phyloP scores from a whole-genome alignment of 768 basidiomycete species.

The Auricularia auricula-judae region DNA sequence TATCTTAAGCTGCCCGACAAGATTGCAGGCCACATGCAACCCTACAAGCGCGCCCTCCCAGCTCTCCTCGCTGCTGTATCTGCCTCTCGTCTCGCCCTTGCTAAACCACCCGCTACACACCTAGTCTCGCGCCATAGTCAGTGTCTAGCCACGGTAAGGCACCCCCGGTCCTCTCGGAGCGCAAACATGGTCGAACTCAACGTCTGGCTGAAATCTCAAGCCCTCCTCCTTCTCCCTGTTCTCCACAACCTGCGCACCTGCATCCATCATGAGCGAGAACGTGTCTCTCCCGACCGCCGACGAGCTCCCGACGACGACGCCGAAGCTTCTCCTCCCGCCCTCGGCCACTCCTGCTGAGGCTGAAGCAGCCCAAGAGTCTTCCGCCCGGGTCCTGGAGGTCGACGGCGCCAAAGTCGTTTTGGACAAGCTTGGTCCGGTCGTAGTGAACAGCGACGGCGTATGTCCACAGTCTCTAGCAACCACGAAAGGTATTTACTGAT shows the following conservation, averaged over 20 bases:
- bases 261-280: not conserved
- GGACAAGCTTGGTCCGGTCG: not conserved
- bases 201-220: not conserved
- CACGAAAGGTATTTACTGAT: not conserved
- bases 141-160: not conserved
- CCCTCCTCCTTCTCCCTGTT: not conserved
- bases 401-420: not conserved
- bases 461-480: not conserved
- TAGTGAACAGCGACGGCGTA: not conserved
- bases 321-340: not conserved
- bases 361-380: not conserved
- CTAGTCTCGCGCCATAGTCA: not conserved
- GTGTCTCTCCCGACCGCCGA: not conserved
- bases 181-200: not conserved
- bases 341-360: not conserved
- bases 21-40: not conserved
- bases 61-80: not conserved
- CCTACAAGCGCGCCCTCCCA: not conserved
- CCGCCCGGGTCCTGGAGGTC: not conserved
- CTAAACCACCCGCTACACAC: not conserved
- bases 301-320: not conserved
- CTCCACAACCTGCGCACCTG: not conserved
- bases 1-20: not conserved
- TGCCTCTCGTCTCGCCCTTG: not conserved
- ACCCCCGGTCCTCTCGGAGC: not conserved